phyloP scores from a whole-genome alignment of 1,139 yeast species.

The Blastobotrys niveus region DNA sequence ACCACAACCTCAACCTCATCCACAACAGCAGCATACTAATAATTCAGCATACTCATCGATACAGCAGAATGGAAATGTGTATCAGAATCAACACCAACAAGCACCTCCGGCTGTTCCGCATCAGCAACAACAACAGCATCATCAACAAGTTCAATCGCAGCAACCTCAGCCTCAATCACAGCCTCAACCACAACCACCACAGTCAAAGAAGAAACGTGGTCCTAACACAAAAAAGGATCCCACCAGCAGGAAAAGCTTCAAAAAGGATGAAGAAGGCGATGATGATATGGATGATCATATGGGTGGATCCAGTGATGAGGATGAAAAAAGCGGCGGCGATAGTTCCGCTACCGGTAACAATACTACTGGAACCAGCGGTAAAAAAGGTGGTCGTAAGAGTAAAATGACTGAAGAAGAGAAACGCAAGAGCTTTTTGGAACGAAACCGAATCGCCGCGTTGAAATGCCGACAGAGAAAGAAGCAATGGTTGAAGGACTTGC shows the following conservation, averaged over 20 bases:
- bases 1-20: constrained; percentile 12
- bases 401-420: constrained; percentile 55
- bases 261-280: constrained; percentile 9
- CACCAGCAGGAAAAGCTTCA: background rate
- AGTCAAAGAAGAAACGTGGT: constrained; percentile 5
- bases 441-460: constrained; percentile 92
- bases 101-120: constrained; percentile 11
- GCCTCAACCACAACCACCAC: constrained; percentile 8
- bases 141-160: background rate
- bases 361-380: background rate
- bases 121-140: constrained; percentile 11
- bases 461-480: constrained; percentile 94
- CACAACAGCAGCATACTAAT: constrained; percentile 9
- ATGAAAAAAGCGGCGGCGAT: constrained; percentile 1
- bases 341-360: constrained; percentile 4
- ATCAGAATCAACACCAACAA: background rate
- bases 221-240: background rate
- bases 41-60: background rate
- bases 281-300: constrained; percentile 16
- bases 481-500: constrained; percentile 78
- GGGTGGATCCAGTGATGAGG: constrained; percentile 4
- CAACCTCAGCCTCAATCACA: constrained; percentile 1
- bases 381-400: constrained; percentile 25
- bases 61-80: too few relatives aligned
- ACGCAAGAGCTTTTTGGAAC: constrained; percentile 75